Evolutionary conservation across 306 rosid species (phyloP).

Genomic region (Prunus mongolica): DNA sequence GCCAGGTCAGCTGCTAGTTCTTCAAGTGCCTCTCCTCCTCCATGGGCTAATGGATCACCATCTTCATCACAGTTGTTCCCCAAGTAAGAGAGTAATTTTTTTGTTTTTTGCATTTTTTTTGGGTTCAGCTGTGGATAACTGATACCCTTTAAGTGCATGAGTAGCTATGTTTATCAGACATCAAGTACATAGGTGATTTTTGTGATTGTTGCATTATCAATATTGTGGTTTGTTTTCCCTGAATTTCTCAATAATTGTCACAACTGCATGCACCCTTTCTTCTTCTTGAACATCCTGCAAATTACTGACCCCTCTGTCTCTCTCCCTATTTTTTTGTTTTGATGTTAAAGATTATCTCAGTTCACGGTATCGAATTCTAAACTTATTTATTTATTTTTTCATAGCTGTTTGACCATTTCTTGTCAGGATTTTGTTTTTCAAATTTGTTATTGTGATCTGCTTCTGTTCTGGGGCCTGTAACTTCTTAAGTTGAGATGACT

Average conservation of each 20-base stretch:
- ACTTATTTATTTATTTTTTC: background rate
- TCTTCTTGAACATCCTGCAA: background rate
- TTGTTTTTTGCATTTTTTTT: conserved; percentile 2
- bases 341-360: background rate
- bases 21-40: conserved; percentile 72
- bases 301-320: background rate
- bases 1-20: conserved; percentile 64
- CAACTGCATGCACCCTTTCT: background rate
- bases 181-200: background rate
- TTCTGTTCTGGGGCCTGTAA: background rate
- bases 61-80: conserved; percentile 56
- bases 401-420: background rate
- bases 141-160: background rate
- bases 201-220: background rate
- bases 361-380: background rate
- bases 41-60: conserved; percentile 77
- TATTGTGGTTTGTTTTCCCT: background rate
- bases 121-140: background rate
- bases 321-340: background rate
- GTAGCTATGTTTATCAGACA: background rate
- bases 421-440: background rate
- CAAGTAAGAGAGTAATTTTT: conserved; percentile 46
- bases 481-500: background rate
- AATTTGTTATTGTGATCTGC: background rate
- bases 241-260: background rate